Conservation (phyloP, 2,329 filamentous ascomycete genomes). For the Botryotinia globosa region DNA sequence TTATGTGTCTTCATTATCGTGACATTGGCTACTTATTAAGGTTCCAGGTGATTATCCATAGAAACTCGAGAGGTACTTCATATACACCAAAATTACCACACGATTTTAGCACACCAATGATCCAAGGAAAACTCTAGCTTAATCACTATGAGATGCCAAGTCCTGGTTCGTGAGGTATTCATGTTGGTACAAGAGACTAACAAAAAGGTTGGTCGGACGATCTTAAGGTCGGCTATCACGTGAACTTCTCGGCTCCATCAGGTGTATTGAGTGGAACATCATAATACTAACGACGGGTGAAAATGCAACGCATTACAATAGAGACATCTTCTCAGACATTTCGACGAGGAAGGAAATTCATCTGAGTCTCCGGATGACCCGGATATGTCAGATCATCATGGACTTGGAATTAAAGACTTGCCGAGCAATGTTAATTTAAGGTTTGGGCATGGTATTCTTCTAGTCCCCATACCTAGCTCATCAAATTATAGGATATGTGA, state of each 20-base stretch:
- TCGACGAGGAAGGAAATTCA: fast-evolving
- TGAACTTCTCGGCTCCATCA: background rate
- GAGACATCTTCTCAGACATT: background rate
- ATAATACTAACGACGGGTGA: background rate
- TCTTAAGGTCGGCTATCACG: background rate
- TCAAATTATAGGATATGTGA: background rate
- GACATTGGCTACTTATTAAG: background rate
- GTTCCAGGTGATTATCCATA: background rate
- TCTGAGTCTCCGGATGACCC: background rate
- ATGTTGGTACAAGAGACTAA: background rate
- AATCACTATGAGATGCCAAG: background rate
- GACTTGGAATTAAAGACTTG: background rate
- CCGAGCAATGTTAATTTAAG: background rate
- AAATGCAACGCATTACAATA: background rate
- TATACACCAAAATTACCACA: background rate
- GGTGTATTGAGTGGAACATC: background rate
- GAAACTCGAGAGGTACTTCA: no score
- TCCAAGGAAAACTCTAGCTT: background rate
- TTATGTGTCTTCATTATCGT: background rate
- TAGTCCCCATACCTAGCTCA: background rate
- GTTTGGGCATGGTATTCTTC: background rate
- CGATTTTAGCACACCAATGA: background rate
- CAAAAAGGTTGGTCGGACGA: background rate
- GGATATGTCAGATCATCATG: background rate
- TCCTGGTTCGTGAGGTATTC: background rate